Conservation (phyloP, 2,329 filamentous ascomycete genomes). For the Acrocalymma vagum region DNA sequence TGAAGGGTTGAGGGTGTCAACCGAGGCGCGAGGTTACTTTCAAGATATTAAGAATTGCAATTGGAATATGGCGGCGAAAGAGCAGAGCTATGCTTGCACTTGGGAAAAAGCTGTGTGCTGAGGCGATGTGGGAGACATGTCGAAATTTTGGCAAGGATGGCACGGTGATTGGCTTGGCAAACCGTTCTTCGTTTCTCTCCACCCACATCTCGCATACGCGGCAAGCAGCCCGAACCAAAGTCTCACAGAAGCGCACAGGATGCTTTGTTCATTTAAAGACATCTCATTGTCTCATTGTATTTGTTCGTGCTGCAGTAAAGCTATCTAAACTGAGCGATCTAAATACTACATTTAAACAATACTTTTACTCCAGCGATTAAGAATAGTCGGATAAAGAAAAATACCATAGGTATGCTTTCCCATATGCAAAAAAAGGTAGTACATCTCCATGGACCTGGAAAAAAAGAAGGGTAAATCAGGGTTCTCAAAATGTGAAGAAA, state of each 20-base stretch:
- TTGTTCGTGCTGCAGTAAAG: too few species aligned
- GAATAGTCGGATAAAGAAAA: background rate
- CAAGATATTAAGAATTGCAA: too few species aligned
- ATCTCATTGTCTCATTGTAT: too few species aligned
- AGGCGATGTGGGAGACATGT: slow-evolving; percentile 5
- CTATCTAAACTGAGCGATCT: too few species aligned
- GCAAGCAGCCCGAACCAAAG: too few species aligned
- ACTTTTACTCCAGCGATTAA: slow-evolving; percentile 7
- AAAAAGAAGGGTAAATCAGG: too few species aligned
- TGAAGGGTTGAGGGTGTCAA: slow-evolving; percentile 7
- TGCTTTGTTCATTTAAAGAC: too few species aligned
- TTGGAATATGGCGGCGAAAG: slow-evolving; percentile 1
- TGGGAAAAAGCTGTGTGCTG: background rate
- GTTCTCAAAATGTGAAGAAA: too few species aligned
- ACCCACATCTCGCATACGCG: too few species aligned
- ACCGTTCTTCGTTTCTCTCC: background rate
- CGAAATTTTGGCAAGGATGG: slow-evolving; percentile 45
- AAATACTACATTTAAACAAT: slow-evolving; percentile 4
- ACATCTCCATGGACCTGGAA: too few species aligned
- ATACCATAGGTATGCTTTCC: slow-evolving; percentile 2
- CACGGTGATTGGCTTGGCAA: slow-evolving; percentile 25
- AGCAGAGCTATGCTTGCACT: background rate
- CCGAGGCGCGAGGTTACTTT: too few species aligned
- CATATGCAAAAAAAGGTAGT: background rate
- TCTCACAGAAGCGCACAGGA: too few species aligned